Conservation (phyloP, 2,329 filamentous ascomycete species). For the Pseudonectria buxi region DNA sequence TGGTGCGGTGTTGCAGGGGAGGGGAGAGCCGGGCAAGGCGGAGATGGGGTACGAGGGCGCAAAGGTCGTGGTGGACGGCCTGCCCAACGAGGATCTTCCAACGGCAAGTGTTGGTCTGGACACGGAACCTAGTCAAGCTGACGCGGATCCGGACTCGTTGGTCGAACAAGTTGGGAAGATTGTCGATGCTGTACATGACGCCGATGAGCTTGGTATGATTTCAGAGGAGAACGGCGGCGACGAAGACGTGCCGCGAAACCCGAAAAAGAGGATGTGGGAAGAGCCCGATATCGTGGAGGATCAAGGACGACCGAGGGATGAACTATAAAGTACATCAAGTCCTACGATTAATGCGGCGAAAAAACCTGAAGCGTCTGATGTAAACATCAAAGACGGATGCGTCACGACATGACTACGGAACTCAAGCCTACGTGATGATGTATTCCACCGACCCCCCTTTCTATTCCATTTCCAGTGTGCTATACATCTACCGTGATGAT, state of each 20-base stretch:
- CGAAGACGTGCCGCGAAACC: conserved; percentile 13
- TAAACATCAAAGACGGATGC: too few relatives aligned
- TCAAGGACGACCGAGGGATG: conserved; percentile 30
- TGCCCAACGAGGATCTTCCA: conserved; percentile 38
- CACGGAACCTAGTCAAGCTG: conserved; percentile 15
- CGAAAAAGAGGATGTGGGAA: conserved; percentile 25
- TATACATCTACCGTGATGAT: too few relatives aligned
- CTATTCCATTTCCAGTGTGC: too few relatives aligned
- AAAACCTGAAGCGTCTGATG: too few relatives aligned
- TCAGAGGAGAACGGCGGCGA: conserved; percentile 8
- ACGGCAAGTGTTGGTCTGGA: conserved; percentile 40
- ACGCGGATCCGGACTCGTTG: conserved; percentile 32
- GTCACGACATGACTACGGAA: too few relatives aligned
- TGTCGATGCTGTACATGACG: conserved; percentile 38
- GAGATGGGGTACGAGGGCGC: conserved; percentile 21
- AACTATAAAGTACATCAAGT: conserved; percentile 23
- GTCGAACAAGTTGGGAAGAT: conserved; percentile 50
- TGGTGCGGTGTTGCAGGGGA: conserved; percentile 39
- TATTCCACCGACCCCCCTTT: too few relatives aligned
- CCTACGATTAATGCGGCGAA: too few relatives aligned
- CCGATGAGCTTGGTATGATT: conserved; percentile 20
- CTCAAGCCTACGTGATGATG: too few relatives aligned
- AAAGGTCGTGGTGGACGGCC: conserved; percentile 26
- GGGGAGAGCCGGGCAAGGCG: conserved; percentile 19
- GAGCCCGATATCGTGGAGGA: conserved; percentile 17